phyloP scores from a whole-genome alignment of 192 early-diverging fungal species.

The Mortierella claussenii region DNA sequence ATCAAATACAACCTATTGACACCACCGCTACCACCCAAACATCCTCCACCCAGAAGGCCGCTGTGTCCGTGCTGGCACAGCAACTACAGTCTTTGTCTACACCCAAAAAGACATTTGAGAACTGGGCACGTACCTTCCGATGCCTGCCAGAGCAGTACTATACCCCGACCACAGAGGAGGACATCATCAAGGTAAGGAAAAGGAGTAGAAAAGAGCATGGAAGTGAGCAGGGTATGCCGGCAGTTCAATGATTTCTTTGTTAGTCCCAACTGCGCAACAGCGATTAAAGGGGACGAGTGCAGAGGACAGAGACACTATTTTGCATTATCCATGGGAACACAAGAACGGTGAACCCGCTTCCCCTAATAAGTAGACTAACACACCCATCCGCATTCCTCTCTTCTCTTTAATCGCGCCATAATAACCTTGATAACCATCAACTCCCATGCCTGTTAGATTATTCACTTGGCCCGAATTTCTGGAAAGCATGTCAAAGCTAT shows the following conservation, averaged over 20 bases:
- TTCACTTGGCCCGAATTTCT: constrained; percentile 52
- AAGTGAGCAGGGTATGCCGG: too few relatives aligned
- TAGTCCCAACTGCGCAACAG: too few relatives aligned
- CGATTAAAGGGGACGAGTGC: too few relatives aligned
- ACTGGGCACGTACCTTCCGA: constrained; percentile 76
- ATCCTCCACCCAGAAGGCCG: background rate
- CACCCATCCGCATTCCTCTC: too few relatives aligned
- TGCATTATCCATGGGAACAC: too few relatives aligned
- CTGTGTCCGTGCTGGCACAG: constrained; percentile 10
- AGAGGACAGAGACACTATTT: too few relatives aligned
- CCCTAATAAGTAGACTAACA: too few relatives aligned
- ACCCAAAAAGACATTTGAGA: constrained; percentile 56
- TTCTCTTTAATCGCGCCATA: too few relatives aligned
- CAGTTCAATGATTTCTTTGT: too few relatives aligned
- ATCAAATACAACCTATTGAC: background rate
- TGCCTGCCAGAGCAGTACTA: constrained; percentile 68
- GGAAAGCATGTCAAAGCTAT: constrained; percentile 68
- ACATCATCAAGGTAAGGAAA: constrained; percentile 64
- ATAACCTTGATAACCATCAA: too few relatives aligned
- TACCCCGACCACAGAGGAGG: constrained; percentile 66
- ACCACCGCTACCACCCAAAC: background rate
- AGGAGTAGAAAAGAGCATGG: constrained; percentile 5
- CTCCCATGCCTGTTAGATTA: too few relatives aligned
- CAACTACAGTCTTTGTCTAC: constrained; percentile 23
- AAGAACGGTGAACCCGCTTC: too few relatives aligned